Evolutionary conservation across 140 eudicot species (phyloP).

Genomic region (Ambrosia hybrid): DNA sequence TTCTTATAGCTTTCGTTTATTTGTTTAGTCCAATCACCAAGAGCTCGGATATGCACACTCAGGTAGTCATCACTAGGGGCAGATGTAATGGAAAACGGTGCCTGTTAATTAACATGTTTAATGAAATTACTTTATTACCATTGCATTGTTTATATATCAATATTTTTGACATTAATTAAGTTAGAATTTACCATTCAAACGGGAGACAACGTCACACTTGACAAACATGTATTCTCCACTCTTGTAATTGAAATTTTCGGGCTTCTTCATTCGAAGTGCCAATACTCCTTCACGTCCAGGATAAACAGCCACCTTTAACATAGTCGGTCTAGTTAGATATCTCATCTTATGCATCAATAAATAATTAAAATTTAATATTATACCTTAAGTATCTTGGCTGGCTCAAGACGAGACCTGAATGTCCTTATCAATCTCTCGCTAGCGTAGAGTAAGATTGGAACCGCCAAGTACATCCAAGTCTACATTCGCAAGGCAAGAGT

Average conservation of each 20-base stretch:
- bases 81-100: conserved; percentile 93
- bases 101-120: conserved; percentile 34
- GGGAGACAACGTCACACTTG: conserved; percentile 80
- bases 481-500: conserved; percentile 18
- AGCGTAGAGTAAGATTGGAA: conserved; percentile 59
- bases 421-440: conserved; percentile 71
- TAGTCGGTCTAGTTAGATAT: not conserved
- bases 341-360: too few relatives aligned
- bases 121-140: too few relatives aligned
- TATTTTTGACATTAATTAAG: not conserved
- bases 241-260: conserved; percentile 71
- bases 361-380: not conserved
- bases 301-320: conserved; percentile 63
- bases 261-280: conserved; percentile 80
- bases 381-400: conserved; percentile 79
- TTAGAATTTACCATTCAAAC: conserved; percentile 65
- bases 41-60: conserved; percentile 75
- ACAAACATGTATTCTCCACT: conserved; percentile 92
- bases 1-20: conserved; percentile 60
- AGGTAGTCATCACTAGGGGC: conserved; percentile 77
- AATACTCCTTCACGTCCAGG: conserved; percentile 64
- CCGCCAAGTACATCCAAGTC: conserved; percentile 88
- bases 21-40: conserved; percentile 86
- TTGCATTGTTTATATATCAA: too few relatives aligned
- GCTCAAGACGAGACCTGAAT: conserved; percentile 67